phyloP scores from a whole-genome alignment of 148 eudicot genomes.

The Diospyros lotus region DNA sequence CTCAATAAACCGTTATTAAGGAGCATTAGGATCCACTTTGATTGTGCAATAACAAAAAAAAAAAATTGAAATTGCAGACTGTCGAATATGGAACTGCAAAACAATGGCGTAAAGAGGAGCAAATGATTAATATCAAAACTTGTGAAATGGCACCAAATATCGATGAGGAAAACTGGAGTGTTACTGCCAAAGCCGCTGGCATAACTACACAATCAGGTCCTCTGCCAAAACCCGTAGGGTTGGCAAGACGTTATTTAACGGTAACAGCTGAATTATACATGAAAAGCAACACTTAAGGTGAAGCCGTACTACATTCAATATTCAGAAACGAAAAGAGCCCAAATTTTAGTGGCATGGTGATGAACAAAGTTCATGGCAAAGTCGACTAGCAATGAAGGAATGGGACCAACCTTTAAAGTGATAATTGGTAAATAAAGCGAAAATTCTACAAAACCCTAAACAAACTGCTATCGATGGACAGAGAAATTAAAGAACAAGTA shows the following conservation, averaged over 20 bases:
- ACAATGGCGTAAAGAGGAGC: background rate
- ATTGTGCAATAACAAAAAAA: background rate
- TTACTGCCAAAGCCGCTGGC: background rate
- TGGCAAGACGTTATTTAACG: background rate
- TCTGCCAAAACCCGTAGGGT: background rate
- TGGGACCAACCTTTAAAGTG: background rate
- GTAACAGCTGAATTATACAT: background rate
- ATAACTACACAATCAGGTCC: background rate
- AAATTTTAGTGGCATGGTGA: background rate
- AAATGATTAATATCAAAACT: background rate
- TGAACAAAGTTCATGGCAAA: background rate
- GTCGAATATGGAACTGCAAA: background rate
- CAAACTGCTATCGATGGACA: background rate
- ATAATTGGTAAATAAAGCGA: conserved; percentile 6
- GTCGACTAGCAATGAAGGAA: background rate
- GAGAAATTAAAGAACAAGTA: background rate
- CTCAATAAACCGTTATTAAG: background rate
- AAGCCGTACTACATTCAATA: background rate
- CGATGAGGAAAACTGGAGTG: background rate
- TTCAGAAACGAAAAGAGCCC: background rate
- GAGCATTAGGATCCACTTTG: background rate
- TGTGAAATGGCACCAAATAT: background rate
- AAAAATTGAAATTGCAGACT: background rate
- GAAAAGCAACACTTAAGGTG: background rate
- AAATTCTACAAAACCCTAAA: background rate